Base-by-base conservation (phyloP, 345 rosid genomes). In the Salix caprea region DNA sequence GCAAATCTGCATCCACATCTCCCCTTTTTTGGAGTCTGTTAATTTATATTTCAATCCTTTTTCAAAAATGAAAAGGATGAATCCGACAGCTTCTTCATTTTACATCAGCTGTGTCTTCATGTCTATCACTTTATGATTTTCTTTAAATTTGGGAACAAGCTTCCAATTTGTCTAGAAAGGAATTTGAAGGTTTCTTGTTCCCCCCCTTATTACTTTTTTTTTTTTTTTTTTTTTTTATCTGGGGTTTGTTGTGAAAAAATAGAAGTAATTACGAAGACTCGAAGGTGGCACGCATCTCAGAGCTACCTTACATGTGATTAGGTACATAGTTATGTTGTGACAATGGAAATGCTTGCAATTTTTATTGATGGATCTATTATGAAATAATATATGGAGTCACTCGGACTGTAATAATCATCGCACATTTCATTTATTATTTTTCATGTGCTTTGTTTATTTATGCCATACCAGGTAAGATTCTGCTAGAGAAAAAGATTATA, bases 291-390 rank as follows among this genome's bases (percentile, higher is more conserved):
- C 73, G 77, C 84, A 72, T 80, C 42, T 36, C 60, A 74, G 72
- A 81, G 86, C 85, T 69, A 52, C 85, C 76, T 74, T 79, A 73
- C 71, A 76, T 85, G 83, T 81, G 79, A 79, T 79, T 82, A 77
- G 87, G 74, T 79, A 82, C 85, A 79, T 77, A 83, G 67, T 79
- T 87, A 81, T 79, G 84, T 72, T 84, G 83, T 81, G 80, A 80
- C 82, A 77, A 70, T 77, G 77, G 70, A 81, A 81, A 75, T 78
- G 78, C 84, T 86, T 62, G 83, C 73, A 83, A 77, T 79, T 82
- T 82, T 80, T 85, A 67, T 74, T 79, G 65, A 82, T 85, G 80
- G 70, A 75, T 84, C 81, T 84, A 71, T 78, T 74, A 80, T 71
- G 75, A 71, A 69, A 85, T 77, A 73, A 74, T 73, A 71, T 79